Conservation (phyloP, 805 yeast species). For the Ascoidea tarda region DNA sequence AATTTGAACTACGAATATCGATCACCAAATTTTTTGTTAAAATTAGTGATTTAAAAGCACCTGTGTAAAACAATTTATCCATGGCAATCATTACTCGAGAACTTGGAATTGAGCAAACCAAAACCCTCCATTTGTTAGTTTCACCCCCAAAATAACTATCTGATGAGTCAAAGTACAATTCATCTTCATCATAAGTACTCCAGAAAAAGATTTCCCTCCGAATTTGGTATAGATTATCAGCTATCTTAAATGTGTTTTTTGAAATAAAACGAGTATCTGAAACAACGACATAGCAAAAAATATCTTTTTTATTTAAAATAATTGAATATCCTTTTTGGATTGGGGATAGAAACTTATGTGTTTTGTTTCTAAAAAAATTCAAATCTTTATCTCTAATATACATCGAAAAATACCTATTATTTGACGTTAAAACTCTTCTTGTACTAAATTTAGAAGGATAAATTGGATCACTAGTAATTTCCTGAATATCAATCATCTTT, state of each 20-base stretch:
- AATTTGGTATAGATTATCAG: too few species aligned
- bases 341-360: neutral
- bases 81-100: constrained; percentile 53
- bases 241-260: too few species aligned
- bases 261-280: constrained; percentile 13
- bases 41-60: constrained; percentile 32
- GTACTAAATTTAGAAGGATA: constrained; percentile 36
- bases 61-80: constrained; percentile 38
- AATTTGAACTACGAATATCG: constrained; percentile 22
- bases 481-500: constrained; percentile 24
- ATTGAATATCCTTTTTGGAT: too few species aligned
- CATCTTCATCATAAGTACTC: too few species aligned
- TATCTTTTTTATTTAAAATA: neutral
- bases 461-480: constrained; percentile 29
- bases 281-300: constrained; percentile 15
- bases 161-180: too few species aligned
- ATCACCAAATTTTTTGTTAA: constrained; percentile 34
- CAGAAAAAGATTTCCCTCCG: too few species aligned
- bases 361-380: too few species aligned
- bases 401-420: too few species aligned
- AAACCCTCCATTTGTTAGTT: too few species aligned
- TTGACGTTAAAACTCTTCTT: constrained; percentile 14
- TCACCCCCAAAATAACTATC: too few species aligned
- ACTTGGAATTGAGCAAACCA: constrained; percentile 18
- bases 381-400: neutral